Conservation (phyloP, 805 yeast species). For the Monosporozyma siamensis region DNA sequence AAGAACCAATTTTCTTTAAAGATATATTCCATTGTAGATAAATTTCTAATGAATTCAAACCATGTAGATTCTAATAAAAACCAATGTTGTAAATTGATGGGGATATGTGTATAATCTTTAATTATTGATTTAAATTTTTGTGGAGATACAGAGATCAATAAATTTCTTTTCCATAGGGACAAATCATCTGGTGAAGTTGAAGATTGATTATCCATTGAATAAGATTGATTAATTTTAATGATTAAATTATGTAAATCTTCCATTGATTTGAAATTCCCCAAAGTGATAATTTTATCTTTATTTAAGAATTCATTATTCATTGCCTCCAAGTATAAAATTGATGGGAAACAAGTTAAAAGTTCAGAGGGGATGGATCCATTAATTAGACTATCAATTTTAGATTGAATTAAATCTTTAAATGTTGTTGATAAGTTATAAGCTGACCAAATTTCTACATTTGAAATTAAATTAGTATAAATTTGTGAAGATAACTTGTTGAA, state of each 20-base stretch:
- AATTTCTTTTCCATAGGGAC: conserved; percentile 7
- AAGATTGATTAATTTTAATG: conserved; percentile 8
- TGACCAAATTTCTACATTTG: no score
- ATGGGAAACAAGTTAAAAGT: background rate
- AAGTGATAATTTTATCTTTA: background rate
- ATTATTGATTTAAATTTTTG: conserved; percentile 7
- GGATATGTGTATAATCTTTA: conserved; percentile 6
- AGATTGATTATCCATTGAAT: no score
- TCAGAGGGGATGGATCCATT: background rate
- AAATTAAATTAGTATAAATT: background rate
- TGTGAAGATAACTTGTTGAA: background rate
- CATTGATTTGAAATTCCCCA: conserved; percentile 10
- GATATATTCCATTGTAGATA: conserved; percentile 5
- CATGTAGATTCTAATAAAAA: conserved; percentile 19
- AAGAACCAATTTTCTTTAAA: conserved; percentile 7
- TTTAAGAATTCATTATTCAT: conserved; percentile 1
- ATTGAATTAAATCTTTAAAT: background rate
- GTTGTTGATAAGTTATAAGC: no score
- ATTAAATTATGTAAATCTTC: conserved; percentile 12
- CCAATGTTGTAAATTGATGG: conserved; percentile 19
- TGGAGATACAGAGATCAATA: conserved; percentile 6
- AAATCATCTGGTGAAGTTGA: no score
- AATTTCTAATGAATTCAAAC: conserved; percentile 18
- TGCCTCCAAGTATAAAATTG: conserved; percentile 3
- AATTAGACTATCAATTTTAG: background rate